phyloP scores from a whole-genome alignment of 1,139 yeast species.

The Magnusiomyces tetraspermus region DNA sequence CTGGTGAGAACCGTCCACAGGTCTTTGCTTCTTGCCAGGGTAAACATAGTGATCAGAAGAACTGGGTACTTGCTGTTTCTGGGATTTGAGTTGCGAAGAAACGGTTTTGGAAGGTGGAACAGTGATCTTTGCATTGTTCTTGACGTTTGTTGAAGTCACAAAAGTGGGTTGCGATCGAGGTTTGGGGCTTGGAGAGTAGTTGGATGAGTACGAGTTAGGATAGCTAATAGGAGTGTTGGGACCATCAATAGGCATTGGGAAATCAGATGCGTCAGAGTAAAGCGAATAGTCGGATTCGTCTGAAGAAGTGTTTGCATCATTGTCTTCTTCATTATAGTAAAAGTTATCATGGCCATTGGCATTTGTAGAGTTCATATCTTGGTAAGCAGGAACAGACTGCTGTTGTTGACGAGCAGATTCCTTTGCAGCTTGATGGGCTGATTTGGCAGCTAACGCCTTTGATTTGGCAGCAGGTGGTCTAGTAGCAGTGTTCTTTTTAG shows the following conservation, averaged over 20 bases:
- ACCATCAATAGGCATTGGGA: slow-evolving; percentile 6
- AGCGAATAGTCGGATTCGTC: slow-evolving; percentile 21
- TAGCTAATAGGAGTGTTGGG: neutral
- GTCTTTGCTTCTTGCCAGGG: too few relatives aligned
- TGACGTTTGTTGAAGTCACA: too few relatives aligned
- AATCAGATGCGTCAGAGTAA: slow-evolving; percentile 24
- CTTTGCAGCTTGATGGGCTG: neutral
- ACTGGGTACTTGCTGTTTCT: too few relatives aligned
- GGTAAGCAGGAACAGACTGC: neutral
- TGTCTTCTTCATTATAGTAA: slow-evolving; percentile 1
- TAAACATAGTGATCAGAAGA: too few relatives aligned
- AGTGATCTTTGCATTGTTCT: neutral
- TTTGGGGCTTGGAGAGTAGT: neutral
- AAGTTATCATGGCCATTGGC: neutral
- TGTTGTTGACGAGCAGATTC: neutral
- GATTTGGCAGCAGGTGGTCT: slow-evolving; percentile 12
- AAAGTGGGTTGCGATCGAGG: too few relatives aligned
- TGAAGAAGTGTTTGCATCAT: slow-evolving; percentile 19
- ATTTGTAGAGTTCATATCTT: neutral
- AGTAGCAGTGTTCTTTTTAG: neutral
- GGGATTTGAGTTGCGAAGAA: too few relatives aligned
- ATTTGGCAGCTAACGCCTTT: slow-evolving; percentile 7
- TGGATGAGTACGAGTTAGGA: neutral
- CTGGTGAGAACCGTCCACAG: too few relatives aligned
- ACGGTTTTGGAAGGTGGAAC: too few relatives aligned